phyloP scores from a whole-genome alignment of 352 stramenopile genomes.

The Pythium coloratum region DNA sequence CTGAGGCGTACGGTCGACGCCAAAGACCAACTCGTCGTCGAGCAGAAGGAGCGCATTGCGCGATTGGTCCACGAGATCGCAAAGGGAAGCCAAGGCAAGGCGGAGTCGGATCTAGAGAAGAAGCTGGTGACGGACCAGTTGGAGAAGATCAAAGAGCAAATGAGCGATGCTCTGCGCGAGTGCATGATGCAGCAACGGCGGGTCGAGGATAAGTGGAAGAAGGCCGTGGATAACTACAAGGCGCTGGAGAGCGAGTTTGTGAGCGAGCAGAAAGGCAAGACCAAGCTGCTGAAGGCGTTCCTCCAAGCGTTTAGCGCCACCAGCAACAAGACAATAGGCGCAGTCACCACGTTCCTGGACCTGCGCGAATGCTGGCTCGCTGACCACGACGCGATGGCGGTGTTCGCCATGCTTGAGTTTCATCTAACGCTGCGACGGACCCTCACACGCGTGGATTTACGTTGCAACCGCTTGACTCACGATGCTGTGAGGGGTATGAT shows the following conservation, averaged over 20 bases:
- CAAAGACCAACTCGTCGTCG: conserved; percentile 36
- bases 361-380: conserved; percentile 52
- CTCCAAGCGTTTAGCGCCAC: conserved; percentile 28
- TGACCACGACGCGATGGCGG: conserved; percentile 45
- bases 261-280: conserved; percentile 44
- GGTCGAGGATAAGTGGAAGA: conserved; percentile 36
- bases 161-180: conserved; percentile 35
- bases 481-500: conserved; percentile 41
- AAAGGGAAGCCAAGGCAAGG: conserved; percentile 44
- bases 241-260: conserved; percentile 44
- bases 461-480: conserved; percentile 60
- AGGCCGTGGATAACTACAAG: conserved; percentile 31
- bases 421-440: conserved; percentile 10
- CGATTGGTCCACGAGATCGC: conserved; percentile 55
- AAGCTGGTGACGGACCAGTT: conserved; percentile 47
- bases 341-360: conserved; percentile 30
- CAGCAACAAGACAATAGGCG: not conserved
- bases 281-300: conserved; percentile 44
- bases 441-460: conserved; percentile 49
- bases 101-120: conserved; percentile 51
- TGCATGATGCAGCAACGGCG: conserved; percentile 39
- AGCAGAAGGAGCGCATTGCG: conserved; percentile 61
- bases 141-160: conserved; percentile 38
- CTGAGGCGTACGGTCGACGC: conserved; percentile 31
- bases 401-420: conserved; percentile 45